Evolutionary conservation across 768 basidiomycete genomes (phyloP).

Genomic region (Lactarius pseudohatsudake): DNA sequence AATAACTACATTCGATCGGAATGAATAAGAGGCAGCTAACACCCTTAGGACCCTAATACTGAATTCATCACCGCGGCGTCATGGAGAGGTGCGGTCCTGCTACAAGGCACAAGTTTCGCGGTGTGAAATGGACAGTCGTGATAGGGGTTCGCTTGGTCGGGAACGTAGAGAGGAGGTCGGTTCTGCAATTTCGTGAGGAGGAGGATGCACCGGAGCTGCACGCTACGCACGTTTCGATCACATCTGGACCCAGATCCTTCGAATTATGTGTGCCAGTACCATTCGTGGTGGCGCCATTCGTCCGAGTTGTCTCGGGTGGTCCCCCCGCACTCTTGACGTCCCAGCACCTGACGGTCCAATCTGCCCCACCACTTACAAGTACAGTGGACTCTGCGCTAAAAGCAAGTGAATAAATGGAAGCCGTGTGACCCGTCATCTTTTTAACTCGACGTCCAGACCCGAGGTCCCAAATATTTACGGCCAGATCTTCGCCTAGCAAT

Average conservation of each 20-base stretch:
- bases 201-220: slow-evolving; percentile 21
- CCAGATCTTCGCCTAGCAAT: slow-evolving; percentile 76
- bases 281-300: slow-evolving; percentile 49
- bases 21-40: slow-evolving; percentile 11
- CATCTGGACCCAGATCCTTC: slow-evolving; percentile 46
- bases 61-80: slow-evolving; percentile 37
- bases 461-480: slow-evolving; percentile 96
- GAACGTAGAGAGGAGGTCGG: slow-evolving; percentile 86
- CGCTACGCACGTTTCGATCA: slow-evolving; percentile 65
- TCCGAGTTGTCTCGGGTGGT: slow-evolving; percentile 51
- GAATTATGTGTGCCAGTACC: slow-evolving; percentile 29
- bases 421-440: slow-evolving; percentile 92
- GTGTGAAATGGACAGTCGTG: slow-evolving; percentile 89
- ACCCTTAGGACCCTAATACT: not conserved
- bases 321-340: slow-evolving; percentile 85
- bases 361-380: slow-evolving; percentile 87
- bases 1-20: slow-evolving; percentile 9
- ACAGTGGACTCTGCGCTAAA: slow-evolving; percentile 93
- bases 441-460: slow-evolving; percentile 93
- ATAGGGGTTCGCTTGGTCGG: slow-evolving; percentile 96
- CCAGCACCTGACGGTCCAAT: slow-evolving; percentile 99
- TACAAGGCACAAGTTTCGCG: slow-evolving; percentile 89
- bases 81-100: slow-evolving; percentile 72
- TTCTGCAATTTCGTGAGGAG: slow-evolving; percentile 43
- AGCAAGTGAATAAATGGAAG: slow-evolving; percentile 84